Evolutionary conservation across 129 eudicot species (phyloP).

Genomic region (Arctium minus): DNA sequence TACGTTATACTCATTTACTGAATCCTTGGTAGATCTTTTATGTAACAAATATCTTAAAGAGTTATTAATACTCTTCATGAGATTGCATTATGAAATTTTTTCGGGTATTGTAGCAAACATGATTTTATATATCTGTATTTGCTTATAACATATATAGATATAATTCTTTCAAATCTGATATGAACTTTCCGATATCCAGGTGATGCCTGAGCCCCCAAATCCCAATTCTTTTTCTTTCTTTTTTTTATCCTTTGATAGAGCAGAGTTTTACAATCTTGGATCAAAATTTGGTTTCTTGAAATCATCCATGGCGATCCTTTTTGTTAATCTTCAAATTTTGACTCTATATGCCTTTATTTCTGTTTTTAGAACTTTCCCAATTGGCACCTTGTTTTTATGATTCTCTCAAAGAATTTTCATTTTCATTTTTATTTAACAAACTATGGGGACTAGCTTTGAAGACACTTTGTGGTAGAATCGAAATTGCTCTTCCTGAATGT

Average conservation of each 20-base stretch:
- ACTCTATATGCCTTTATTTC: neutral
- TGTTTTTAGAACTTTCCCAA: neutral
- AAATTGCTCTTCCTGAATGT: neutral
- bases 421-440: neutral
- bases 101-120: neutral
- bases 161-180: neutral
- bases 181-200: neutral
- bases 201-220: neutral
- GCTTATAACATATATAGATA: neutral
- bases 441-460: neutral
- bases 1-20: slow-evolving; percentile 6
- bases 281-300: neutral
- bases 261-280: neutral
- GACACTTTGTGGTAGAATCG: neutral
- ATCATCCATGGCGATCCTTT: slow-evolving; percentile 1
- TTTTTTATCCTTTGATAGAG: too few relatives aligned
- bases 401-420: neutral
- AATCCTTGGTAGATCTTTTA: neutral
- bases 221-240: neutral
- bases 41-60: neutral
- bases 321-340: neutral
- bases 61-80: neutral
- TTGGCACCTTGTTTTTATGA: neutral
- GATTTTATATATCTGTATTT: neutral
- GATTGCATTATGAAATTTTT: neutral